Evolutionary conservation across 306 rosid species (phyloP).

Genomic region (Alnus rubra): DNA sequence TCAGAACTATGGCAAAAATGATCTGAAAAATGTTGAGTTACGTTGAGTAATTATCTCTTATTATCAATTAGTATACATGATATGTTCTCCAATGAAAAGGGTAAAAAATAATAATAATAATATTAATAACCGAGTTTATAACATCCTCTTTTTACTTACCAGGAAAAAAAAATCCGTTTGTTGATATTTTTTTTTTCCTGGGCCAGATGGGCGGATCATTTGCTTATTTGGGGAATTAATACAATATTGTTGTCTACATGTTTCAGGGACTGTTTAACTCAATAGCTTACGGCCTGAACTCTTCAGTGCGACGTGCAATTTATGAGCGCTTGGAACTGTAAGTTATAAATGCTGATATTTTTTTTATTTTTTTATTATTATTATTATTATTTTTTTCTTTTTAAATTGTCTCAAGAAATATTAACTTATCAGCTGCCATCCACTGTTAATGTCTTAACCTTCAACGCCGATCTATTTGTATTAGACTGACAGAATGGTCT

Average conservation of each 20-base stretch:
- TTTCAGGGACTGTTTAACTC: conserved; percentile 95
- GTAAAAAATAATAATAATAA: not conserved
- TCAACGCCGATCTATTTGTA: conserved; percentile 6
- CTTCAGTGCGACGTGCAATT: conserved; percentile 93
- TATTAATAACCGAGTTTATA: not conserved
- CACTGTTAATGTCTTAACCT: conserved; percentile 15
- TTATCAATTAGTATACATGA: not conserved
- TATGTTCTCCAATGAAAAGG: not conserved
- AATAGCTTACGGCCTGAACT: conserved; percentile 94
- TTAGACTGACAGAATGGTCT: conserved; percentile 4
- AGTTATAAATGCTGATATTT: conserved; percentile 28
- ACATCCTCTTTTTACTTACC: not conserved
- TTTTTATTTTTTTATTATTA: not conserved
- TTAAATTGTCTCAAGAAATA: conserved; percentile 2
- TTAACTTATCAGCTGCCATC: not conserved
- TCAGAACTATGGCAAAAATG: not conserved
- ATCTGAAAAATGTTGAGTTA: not conserved
- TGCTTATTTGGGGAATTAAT: not conserved
- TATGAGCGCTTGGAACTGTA: conserved; percentile 83
- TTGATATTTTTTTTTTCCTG: not conserved
- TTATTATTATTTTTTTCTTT: not conserved
- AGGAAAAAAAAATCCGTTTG: not conserved
- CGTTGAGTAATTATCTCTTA: not conserved
- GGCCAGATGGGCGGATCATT: not conserved
- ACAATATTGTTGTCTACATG: conserved; percentile 14